Base-by-base conservation (phyloP, 805 yeast genomes). In the Saccharomycopsis sp. region DNA sequence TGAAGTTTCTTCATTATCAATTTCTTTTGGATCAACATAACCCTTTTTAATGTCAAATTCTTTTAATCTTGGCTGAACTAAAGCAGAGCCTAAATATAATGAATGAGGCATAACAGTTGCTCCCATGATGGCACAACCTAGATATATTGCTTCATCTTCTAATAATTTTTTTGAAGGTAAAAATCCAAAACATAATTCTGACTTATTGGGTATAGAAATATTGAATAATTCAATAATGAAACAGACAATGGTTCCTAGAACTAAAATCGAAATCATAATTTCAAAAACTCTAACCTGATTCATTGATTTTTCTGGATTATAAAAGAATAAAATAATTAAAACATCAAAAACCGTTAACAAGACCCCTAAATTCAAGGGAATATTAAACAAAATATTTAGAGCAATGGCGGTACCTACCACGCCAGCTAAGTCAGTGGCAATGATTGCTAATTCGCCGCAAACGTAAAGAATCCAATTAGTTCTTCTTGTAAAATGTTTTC, bases 31-130 rank as follows among this genome's bases (percentile, higher is more conserved):
- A 18, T 53, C 51, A 49, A 64, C 67, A 49, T 66, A 63, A 18
- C 79, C 79, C 49, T 76, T 64, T 39, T 70, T 66, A 6, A 70
- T 56, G 54, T 86, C 95, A 53, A 61, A 86, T 33, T 85, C 94
- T 52, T 75, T 69, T 33, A 86, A 63, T 48, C 95, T 67, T 18
- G 94, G 85, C 58, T 86, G 94, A 8, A 85, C 95, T 41, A 85
- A 64, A 12, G 87, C 94, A 0, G 89, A 79, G 0, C 95, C 96
- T 40, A 86, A 63, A 54, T 83, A 86, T 34, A 86, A 63, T 2
- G 88, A 78, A 56, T 86, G 95, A 3, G 95, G 95, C 95, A 86
- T 86, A 19, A 86, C 95, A 0, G 95, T 86, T 12, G 95, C 95
- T 44, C 95, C 96, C 35, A 86, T 66, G 44, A 86, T 81, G 9